A percentile compares a stretch with the other conserved stretches of the same genome.
phyloP scores from a whole-genome alignment of 23 red algal genomes.

The Pyropia yezoensis region DNA sequence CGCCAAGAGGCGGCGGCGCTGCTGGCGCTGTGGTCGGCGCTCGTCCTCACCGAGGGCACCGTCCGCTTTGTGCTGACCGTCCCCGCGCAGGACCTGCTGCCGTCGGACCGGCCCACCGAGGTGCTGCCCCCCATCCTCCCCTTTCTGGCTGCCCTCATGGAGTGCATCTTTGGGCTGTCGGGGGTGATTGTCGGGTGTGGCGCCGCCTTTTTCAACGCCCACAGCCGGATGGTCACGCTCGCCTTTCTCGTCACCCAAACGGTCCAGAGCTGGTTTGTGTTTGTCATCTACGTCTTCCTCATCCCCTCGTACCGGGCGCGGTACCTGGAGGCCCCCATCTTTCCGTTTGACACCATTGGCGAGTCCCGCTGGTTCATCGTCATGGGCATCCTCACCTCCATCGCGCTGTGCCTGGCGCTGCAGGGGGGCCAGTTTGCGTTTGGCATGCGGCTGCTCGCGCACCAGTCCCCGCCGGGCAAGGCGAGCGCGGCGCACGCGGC shows the following conservation, averaged over 20 bases:
- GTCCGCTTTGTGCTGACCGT: no score
- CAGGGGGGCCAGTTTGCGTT: conserved; percentile 52
- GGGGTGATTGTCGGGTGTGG: background rate
- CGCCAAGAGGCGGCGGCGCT: no score
- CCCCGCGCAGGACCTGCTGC: no score
- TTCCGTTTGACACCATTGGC: conserved; percentile 6
- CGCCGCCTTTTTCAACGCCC: conserved; percentile 11
- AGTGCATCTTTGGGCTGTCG: no score
- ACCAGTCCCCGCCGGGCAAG: conserved; percentile 1
- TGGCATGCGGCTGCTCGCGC: conserved; percentile 31
- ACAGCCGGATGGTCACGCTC: conserved; percentile 20
- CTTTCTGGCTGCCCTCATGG: no score
- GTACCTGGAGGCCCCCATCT: conserved; percentile 2
- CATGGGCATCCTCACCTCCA: conserved; percentile 39
- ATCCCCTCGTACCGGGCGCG: conserved; percentile 7
- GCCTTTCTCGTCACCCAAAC: conserved; percentile 31
- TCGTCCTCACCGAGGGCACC: no score
- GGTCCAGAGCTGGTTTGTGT: conserved; percentile 41
- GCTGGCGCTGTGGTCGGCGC: no score
- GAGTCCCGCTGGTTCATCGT: conserved; percentile 19
- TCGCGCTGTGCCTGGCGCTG: conserved; percentile 49
- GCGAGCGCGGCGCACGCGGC: conserved; percentile 21
- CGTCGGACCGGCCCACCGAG: no score
- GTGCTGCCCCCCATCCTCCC: no score
- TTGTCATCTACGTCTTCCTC: conserved; percentile 43